These are phyloP conservation scores for Solanum habrochaites DNA, from an alignment of 257 asterid species.

Conservation along the genomic window DNA sequence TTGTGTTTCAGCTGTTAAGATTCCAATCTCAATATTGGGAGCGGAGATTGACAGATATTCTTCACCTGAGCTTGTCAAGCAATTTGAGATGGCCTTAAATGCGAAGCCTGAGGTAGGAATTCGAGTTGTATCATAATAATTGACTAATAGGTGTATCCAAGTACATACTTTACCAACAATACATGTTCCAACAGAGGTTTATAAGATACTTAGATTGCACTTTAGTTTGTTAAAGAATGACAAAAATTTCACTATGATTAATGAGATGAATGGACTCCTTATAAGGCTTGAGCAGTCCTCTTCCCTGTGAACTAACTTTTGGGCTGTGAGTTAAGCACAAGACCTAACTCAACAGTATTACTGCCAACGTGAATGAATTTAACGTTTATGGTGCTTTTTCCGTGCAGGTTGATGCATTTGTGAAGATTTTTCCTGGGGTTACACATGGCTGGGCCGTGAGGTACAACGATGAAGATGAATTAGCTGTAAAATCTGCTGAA, in stretches of 20 bases:
- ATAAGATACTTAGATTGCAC: neutral
- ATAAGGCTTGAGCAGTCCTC: no score
- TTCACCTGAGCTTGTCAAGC: constrained; percentile 40
- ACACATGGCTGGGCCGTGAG: constrained; percentile 55
- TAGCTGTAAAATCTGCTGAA: constrained; percentile 30
- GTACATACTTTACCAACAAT: neutral
- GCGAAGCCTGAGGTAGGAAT: constrained; percentile 41
- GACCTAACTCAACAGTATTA: neutral
- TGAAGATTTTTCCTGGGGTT: constrained; percentile 49
- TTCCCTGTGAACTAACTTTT: no score
- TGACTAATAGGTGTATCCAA: neutral
- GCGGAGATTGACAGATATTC: constrained; percentile 37
- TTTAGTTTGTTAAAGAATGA: neutral
- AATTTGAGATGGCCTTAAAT: constrained; percentile 25
- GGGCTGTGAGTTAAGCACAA: no score
- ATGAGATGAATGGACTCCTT: no score
- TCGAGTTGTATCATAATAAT: neutral
- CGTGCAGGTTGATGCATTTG: constrained; percentile 37
- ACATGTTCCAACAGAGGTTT: neutral
- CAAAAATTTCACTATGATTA: no score
- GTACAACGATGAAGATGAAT: constrained; percentile 39
- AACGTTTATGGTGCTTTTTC: neutral
- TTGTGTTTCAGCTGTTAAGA: constrained; percentile 37
- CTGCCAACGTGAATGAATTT: neutral
- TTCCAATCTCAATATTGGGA: constrained; percentile 48